A percentile compares a stretch with the other conserved stretches of the same genome.
These are phyloP conservation scores for Saccharomycopsis sp. DNA, from an alignment of 805 yeast genomes.

Conservation along the genomic window DNA sequence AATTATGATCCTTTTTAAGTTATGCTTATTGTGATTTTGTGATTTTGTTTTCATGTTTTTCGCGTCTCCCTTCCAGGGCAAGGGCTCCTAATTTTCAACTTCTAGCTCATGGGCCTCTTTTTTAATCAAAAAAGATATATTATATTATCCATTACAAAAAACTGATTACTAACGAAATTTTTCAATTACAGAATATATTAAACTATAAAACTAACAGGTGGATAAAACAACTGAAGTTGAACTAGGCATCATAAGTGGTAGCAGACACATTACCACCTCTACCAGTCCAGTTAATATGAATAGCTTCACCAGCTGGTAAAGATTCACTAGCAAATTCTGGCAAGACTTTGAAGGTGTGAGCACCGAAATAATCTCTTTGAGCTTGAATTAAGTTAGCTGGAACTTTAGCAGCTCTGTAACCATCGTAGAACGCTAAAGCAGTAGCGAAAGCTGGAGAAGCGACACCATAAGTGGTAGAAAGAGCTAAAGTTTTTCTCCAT, in stretches of 20 bases:
- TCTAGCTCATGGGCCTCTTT: too few species aligned
- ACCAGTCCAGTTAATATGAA: slow-evolving; percentile 99
- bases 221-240: too few species aligned
- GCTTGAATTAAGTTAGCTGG: slow-evolving; percentile 99
- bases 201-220: too few species aligned
- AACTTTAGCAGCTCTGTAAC: slow-evolving; percentile 89
- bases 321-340: slow-evolving; percentile 72
- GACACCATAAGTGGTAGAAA: slow-evolving; percentile 76
- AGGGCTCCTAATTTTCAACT: too few species aligned
- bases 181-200: too few species aligned
- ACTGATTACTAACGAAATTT: too few species aligned
- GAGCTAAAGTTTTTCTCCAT: slow-evolving; percentile 83
- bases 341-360: slow-evolving; percentile 94
- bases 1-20: neutral
- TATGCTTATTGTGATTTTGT: neutral
- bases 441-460: slow-evolving; percentile 98
- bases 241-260: slow-evolving; percentile 87
- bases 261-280: slow-evolving; percentile 97
- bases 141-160: too few species aligned
- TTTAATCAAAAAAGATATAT: too few species aligned
- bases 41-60: too few species aligned
- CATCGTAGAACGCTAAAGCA: slow-evolving; percentile 96
- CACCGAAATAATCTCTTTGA: slow-evolving; percentile 99
- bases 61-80: too few species aligned
- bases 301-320: slow-evolving; percentile 70